phyloP scores from a whole-genome alignment of 805 yeast species.

The Limtongia smithiae region DNA sequence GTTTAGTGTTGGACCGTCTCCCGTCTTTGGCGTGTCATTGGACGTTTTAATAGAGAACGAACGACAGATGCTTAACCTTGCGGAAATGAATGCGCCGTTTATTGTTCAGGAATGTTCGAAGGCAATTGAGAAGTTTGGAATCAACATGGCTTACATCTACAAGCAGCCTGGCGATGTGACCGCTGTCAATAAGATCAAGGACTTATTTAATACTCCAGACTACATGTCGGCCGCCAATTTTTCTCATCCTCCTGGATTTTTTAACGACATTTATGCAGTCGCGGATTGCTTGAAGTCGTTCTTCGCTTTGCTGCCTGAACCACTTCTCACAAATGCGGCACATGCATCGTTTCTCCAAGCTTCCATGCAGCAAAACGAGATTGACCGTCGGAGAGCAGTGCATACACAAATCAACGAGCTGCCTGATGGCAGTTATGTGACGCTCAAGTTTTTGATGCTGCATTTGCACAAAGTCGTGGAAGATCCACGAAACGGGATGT shows the following conservation, averaged over 20 bases:
- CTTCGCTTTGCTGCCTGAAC: constrained; percentile 82
- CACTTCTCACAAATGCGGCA: constrained; percentile 65
- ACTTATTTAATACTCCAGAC: constrained; percentile 46
- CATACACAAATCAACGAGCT: constrained; percentile 85
- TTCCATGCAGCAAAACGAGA: constrained; percentile 61
- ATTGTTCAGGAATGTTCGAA: constrained; percentile 85
- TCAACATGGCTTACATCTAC: constrained; percentile 84
- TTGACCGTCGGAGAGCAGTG: constrained; percentile 63
- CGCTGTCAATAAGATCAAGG: constrained; percentile 68
- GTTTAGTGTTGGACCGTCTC: too few species aligned
- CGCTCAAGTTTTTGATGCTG: constrained; percentile 76
- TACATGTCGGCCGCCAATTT: constrained; percentile 59
- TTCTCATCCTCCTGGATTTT: constrained; percentile 51
- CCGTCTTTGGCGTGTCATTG: constrained; percentile 76
- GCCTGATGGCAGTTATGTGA: constrained; percentile 94
- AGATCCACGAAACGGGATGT: constrained; percentile 71
- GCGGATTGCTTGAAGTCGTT: constrained; percentile 82
- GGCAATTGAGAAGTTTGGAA: constrained; percentile 79
- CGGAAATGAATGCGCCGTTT: constrained; percentile 74
- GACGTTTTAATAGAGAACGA: constrained; percentile 73
- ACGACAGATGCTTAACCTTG: constrained; percentile 40
- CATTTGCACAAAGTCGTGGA: constrained; percentile 74
- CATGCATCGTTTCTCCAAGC: constrained; percentile 64
- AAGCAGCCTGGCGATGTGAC: constrained; percentile 76
- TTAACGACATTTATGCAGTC: constrained; percentile 82